These are phyloP conservation scores for Stramenopiles sp. DNA, from an alignment of 352 stramenopile genomes.

Conservation along the genomic window DNA sequence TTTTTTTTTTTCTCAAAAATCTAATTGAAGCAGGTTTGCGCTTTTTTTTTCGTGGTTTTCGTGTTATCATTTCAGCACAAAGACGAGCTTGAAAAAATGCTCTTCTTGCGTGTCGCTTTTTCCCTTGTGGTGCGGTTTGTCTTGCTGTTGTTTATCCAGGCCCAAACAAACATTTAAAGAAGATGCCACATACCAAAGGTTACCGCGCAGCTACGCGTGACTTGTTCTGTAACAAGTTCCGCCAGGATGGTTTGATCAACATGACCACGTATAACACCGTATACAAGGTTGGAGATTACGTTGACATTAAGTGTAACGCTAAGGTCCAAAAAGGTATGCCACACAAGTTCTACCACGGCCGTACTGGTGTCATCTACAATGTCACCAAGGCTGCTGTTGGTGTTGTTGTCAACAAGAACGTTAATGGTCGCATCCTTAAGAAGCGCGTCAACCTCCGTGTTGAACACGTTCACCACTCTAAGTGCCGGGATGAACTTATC, in stretches of 20 bases:
- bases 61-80: too few relatives aligned
- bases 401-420: slow-evolving; percentile 95
- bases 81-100: too few relatives aligned
- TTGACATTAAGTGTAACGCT: slow-evolving; percentile 98
- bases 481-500: slow-evolving; percentile 91
- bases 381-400: slow-evolving; percentile 90
- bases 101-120: too few relatives aligned
- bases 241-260: slow-evolving; percentile 79
- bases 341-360: slow-evolving; percentile 98
- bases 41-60: too few relatives aligned
- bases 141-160: too few relatives aligned
- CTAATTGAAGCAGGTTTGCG: too few relatives aligned
- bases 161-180: too few relatives aligned
- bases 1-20: too few relatives aligned
- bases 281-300: slow-evolving; percentile 57
- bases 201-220: slow-evolving; percentile 88
- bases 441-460: slow-evolving; percentile 99
- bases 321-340: slow-evolving; percentile 99
- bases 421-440: slow-evolving; percentile 86
- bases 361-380: slow-evolving; percentile 95
- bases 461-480: slow-evolving; percentile 90
- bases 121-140: too few relatives aligned
- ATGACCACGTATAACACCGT: slow-evolving; percentile 70
- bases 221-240: slow-evolving; percentile 96
- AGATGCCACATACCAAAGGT: slow-evolving; percentile 95